These are phyloP conservation scores for Biscogniauxia mediterranea DNA, from an alignment of 2,329 filamentous ascomycete species.

Conservation along the genomic window DNA sequence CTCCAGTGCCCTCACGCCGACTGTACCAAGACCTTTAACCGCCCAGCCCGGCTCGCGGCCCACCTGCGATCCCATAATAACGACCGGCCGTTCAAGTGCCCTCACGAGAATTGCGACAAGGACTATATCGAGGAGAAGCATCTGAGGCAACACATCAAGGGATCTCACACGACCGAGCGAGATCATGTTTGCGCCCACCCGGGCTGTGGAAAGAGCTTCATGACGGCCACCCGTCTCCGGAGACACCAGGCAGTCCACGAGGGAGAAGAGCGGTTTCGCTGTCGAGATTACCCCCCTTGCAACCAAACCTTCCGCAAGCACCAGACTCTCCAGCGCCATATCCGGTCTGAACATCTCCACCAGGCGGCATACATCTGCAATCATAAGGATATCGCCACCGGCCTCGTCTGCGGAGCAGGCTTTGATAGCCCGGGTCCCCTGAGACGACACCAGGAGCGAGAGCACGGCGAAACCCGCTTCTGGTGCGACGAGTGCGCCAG, in stretches of 20 bases:
- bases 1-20: conserved; percentile 70
- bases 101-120: conserved; percentile 71
- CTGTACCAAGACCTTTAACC: conserved; percentile 83
- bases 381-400: conserved; percentile 35
- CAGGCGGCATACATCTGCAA: conserved; percentile 70
- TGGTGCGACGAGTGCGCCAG: conserved; percentile 72
- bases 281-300: conserved; percentile 68
- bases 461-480: conserved; percentile 69
- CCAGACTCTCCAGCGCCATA: conserved; percentile 79
- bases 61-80: conserved; percentile 85
- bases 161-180: conserved; percentile 70
- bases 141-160: conserved; percentile 80
- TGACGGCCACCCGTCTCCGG: conserved; percentile 74
- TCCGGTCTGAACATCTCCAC: conserved; percentile 72
- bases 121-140: conserved; percentile 85
- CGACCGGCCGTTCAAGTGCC: conserved; percentile 75
- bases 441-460: conserved; percentile 66
- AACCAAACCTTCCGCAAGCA: conserved; percentile 82
- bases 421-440: conserved; percentile 75
- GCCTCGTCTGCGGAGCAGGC: conserved; percentile 56
- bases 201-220: conserved; percentile 76
- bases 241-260: conserved; percentile 78
- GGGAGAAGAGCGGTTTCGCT: conserved; percentile 72
- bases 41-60: conserved; percentile 74
- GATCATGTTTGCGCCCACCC: conserved; percentile 69